phyloP scores from a whole-genome alignment of 1,139 yeast species.

The Hemisphaericaspora subhashii region DNA sequence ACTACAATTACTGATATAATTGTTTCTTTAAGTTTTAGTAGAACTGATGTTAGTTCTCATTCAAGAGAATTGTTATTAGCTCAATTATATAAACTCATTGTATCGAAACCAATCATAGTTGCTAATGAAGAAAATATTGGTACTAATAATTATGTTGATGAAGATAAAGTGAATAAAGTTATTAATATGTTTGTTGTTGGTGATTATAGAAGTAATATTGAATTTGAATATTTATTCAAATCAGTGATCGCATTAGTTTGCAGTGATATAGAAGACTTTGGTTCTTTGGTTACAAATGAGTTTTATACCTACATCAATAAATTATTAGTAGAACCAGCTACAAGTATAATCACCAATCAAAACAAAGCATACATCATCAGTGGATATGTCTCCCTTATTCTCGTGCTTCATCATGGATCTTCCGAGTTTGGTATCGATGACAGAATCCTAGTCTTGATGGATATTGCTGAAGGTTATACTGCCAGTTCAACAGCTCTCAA shows the following conservation, averaged over 20 bases:
- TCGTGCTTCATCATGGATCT: slow-evolving; percentile 48
- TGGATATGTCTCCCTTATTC: slow-evolving; percentile 46
- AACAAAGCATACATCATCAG: slow-evolving; percentile 42
- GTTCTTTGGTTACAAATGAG: slow-evolving; percentile 43
- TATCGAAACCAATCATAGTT: slow-evolving; percentile 41
- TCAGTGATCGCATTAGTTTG: slow-evolving; percentile 44
- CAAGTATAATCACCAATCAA: slow-evolving; percentile 33
- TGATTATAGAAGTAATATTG: slow-evolving; percentile 43
- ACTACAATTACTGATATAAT: slow-evolving; percentile 45
- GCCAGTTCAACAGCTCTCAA: slow-evolving; percentile 35
- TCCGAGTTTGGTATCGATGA: slow-evolving; percentile 54
- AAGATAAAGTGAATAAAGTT: slow-evolving; percentile 35
- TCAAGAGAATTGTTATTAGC: slow-evolving; percentile 54
- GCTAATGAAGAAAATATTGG: slow-evolving; percentile 40
- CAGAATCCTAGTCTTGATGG: slow-evolving; percentile 42
- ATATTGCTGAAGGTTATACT: slow-evolving; percentile 46
- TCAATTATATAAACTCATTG: slow-evolving; percentile 49
- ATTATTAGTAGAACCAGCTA: slow-evolving; percentile 37
- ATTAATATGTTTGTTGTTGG: slow-evolving; percentile 31
- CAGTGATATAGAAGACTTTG: slow-evolving; percentile 54
- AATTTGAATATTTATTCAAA: slow-evolving; percentile 43
- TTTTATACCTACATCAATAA: slow-evolving; percentile 35
- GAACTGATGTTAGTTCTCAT: slow-evolving; percentile 47
- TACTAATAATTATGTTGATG: slow-evolving; percentile 34
- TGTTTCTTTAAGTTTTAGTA: slow-evolving; percentile 35